These are phyloP conservation scores for Epichloe sylvatica DNA, from an alignment of 2,329 filamentous ascomycete genomes.

Conservation along the genomic window DNA sequence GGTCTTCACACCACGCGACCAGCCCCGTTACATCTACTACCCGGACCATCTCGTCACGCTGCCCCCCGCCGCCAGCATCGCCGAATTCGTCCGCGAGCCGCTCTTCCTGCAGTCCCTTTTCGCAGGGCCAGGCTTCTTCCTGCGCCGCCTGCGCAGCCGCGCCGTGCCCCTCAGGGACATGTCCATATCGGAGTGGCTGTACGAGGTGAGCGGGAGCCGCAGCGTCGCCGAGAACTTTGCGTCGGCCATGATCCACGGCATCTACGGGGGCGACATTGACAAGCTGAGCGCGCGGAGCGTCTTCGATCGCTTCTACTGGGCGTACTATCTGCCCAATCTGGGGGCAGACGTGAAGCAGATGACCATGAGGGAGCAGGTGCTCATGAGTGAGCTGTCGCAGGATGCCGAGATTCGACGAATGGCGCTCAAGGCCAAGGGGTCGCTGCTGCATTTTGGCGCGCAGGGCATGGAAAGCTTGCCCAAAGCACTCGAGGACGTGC, in stretches of 20 bases:
- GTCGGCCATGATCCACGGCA: constrained; percentile 70
- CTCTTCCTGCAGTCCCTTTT: constrained; percentile 20
- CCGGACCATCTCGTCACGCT: constrained; percentile 49
- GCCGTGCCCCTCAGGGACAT: constrained; percentile 16
- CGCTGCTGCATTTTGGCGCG: constrained; percentile 24
- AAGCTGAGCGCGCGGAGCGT: constrained; percentile 59
- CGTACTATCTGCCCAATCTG: constrained; percentile 15
- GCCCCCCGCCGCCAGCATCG: constrained; percentile 16
- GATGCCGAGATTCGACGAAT: constrained; percentile 18
- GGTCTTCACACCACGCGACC: constrained; percentile 35
- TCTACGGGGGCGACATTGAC: constrained; percentile 82
- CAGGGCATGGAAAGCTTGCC: constrained; percentile 51
- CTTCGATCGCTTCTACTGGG: constrained; percentile 19
- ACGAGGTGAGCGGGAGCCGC: constrained; percentile 15
- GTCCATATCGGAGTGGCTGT: constrained; percentile 24
- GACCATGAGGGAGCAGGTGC: constrained; percentile 15
- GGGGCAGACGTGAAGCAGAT: constrained; percentile 29
- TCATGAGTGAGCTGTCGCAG: constrained; percentile 16
- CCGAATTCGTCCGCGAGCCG: constrained; percentile 17
- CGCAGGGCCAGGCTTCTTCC: constrained; percentile 14
- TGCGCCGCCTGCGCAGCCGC: constrained; percentile 11
- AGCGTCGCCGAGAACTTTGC: constrained; percentile 53
- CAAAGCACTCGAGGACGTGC: constrained; percentile 34
- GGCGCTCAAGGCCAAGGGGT: constrained; percentile 17
- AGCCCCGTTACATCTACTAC: constrained; percentile 67